Base-by-base conservation (phyloP, 306 rosid genomes). In the Prunus davidiana region DNA sequence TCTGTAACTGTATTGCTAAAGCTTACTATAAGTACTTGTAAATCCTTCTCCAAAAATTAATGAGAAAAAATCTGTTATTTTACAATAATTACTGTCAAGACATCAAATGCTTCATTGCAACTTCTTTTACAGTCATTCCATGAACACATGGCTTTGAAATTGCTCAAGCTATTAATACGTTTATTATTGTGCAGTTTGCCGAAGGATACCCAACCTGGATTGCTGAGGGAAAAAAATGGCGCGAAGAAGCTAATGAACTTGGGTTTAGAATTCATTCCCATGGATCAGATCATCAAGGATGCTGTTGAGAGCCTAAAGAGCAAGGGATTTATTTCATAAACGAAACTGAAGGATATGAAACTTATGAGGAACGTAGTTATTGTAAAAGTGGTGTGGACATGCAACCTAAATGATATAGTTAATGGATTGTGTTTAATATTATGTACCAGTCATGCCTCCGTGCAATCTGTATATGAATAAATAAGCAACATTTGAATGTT, bases 271-370 rank as follows among this genome's bases (percentile, higher is more conserved):
- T 92, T 94, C 88, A 89, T 80, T 73, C 93, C 95, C 32, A 84
- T 94, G 92, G 98, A 92, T 80, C 82, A 90, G 64, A 94, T 95
- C 43, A 89, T 94, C 77, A 90, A 82, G 96, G 97, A 95, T 27
- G 84, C 91, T 14, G 96, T 90, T 8, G 98, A 90, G 90, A 69
- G 90, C 72, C 80, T 94, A 62, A 90, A 89, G 91, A 89, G 57
- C 82, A 94, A 82, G 79, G 97, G 95, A 47, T 80, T 77, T 69
- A 73, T 94, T 79, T 83, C 91, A 32, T 93, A 75, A 87, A 72
- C 74, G 75, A 24, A 67, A 69, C 68, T 46, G 5, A 24, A 5
- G 41, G 38, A 1, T 10, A 18, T 8, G 43, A 19, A 61, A 70
- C 56, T 61, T 18, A 20, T 16, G 18, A 28, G 24, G 34, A 11